Conservation (phyloP, 2,329 filamentous ascomycete genomes). For the Aspergillus thermomutatus region DNA sequence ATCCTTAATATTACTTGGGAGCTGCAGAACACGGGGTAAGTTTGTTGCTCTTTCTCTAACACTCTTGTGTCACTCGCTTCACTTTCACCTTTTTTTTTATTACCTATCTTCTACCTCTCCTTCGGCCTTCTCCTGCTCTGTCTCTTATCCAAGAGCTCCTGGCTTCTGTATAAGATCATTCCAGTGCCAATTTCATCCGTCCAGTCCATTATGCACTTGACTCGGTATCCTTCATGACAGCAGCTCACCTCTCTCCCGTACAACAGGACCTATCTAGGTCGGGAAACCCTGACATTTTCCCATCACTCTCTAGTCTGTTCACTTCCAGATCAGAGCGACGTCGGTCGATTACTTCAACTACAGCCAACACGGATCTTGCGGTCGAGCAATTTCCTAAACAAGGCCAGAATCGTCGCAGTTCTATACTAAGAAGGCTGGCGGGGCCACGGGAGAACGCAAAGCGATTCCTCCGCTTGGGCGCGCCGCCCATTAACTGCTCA, state of each 20-base stretch:
- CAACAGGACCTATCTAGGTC: constrained; percentile 27
- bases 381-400: constrained; percentile 25
- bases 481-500: constrained; percentile 23
- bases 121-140: background rate
- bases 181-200: background rate
- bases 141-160: background rate
- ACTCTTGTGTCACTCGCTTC: background rate
- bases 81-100: constrained; percentile 3
- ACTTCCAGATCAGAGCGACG: constrained; percentile 25
- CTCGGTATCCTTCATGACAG: constrained; percentile 24
- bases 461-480: constrained; percentile 42
- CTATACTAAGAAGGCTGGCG: constrained; percentile 41
- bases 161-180: background rate
- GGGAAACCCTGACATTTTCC: constrained; percentile 17
- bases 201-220: constrained; percentile 13
- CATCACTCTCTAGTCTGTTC: constrained; percentile 21
- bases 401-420: constrained; percentile 20
- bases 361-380: constrained; percentile 16
- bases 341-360: constrained; percentile 15
- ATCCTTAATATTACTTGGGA: constrained; percentile 8
- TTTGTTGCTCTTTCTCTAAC: background rate
- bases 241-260: constrained; percentile 27
- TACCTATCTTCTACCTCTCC: background rate
- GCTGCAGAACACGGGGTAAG: constrained; percentile 4
- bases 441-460: constrained; percentile 47